These are phyloP conservation scores for Fusarium redolens DNA, from an alignment of 2,329 filamentous ascomycete genomes.

Conservation along the genomic window DNA sequence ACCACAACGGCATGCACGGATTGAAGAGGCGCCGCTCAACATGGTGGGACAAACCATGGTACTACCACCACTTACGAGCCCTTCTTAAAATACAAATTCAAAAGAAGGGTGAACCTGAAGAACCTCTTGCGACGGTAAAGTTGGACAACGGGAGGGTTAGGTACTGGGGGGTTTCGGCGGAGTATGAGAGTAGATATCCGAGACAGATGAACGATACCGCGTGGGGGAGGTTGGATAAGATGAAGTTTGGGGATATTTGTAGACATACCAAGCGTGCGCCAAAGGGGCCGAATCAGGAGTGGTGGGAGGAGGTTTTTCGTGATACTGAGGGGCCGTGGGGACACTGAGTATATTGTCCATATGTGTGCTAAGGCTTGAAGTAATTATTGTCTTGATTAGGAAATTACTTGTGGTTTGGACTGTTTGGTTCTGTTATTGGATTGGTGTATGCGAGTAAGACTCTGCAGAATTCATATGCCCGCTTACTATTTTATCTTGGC, in stretches of 20 bases:
- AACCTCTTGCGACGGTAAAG: not conserved
- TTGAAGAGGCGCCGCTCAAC: not conserved
- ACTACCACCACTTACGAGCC: not conserved
- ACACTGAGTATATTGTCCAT: rapidly evolving
- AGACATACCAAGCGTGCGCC: not conserved
- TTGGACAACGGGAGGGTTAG: not conserved
- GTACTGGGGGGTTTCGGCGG: slow-evolving; percentile 6
- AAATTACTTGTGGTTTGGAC: rapidly evolving
- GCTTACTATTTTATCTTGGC: no score
- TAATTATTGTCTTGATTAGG: not conserved
- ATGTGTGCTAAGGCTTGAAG: not conserved
- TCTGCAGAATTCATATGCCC: no score
- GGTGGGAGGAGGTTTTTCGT: slow-evolving; percentile 15
- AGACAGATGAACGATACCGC: not conserved
- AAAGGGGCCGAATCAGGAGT: not conserved
- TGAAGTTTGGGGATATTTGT: not conserved
- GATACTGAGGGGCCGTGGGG: not conserved
- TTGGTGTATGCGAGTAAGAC: no score
- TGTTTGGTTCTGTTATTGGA: no score
- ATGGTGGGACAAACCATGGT: slow-evolving; percentile 19
- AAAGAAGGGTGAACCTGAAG: not conserved
- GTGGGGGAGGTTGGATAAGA: not conserved
- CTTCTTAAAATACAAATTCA: not conserved
- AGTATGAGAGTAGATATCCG: not conserved
- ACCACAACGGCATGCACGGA: slow-evolving; percentile 1